phyloP scores from a whole-genome alignment of 306 rosid genomes.

The Prunus mongolica region DNA sequence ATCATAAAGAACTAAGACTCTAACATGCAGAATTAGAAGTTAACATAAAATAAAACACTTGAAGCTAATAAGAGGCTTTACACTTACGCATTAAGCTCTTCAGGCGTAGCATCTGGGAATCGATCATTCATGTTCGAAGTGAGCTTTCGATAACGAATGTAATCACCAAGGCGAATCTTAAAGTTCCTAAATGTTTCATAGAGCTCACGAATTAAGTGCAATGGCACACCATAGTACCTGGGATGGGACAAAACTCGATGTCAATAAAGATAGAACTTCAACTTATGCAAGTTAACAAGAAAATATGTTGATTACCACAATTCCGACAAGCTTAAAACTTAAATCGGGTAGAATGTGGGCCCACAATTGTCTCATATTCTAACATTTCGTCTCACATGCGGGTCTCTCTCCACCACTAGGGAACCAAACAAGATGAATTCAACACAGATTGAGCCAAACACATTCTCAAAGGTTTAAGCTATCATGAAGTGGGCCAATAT shows the following conservation, averaged over 20 bases:
- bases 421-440: not conserved
- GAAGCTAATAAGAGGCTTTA: not conserved
- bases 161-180: slow-evolving; percentile 83
- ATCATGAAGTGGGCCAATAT: not conserved
- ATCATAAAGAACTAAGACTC: slow-evolving; percentile 16
- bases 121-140: slow-evolving; percentile 99
- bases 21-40: slow-evolving; percentile 4
- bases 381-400: not conserved
- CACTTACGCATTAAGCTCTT: slow-evolving; percentile 91
- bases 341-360: not conserved
- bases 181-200: slow-evolving; percentile 98
- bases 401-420: not conserved
- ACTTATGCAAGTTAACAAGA: not conserved
- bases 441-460: not conserved
- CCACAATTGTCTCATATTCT: not conserved
- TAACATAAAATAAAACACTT: slow-evolving; percentile 4
- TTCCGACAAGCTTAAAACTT: not conserved
- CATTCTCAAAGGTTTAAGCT: not conserved
- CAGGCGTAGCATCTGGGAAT: slow-evolving; percentile 94
- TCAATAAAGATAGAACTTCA: slow-evolving; percentile 12
- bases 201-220: slow-evolving; percentile 95
- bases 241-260: slow-evolving; percentile 16
- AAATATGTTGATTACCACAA: not conserved
- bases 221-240: slow-evolving; percentile 91
- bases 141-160: slow-evolving; percentile 87